Evolutionary conservation across 208 protist genomes (phyloP).

Genomic region (Naegleria fowleri): DNA sequence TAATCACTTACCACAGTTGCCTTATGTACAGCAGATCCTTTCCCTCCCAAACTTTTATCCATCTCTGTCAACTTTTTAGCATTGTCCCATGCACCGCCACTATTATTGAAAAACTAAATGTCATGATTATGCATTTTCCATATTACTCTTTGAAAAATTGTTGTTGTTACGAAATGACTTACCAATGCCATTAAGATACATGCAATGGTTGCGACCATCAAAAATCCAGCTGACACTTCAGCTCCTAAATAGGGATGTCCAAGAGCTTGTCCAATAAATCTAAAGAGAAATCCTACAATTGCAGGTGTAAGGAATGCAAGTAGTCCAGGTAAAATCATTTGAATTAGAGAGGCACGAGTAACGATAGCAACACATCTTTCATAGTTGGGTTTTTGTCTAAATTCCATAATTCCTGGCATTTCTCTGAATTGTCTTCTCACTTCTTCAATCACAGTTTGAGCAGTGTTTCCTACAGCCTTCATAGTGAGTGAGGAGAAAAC

Average conservation of each 20-base stretch:
- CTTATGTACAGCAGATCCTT: conserved; percentile 21
- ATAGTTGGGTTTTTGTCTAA: conserved; percentile 52
- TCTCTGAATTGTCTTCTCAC: conserved; percentile 63
- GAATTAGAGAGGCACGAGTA: conserved; percentile 52
- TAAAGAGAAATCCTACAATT: conserved; percentile 34
- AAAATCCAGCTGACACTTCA: conserved; percentile 32
- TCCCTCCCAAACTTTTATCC: background rate
- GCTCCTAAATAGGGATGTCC: conserved; percentile 28
- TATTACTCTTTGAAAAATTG: no score
- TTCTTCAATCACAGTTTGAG: conserved; percentile 56
- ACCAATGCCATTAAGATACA: conserved; percentile 29
- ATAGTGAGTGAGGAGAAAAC: conserved; percentile 68
- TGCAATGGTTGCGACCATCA: conserved; percentile 37
- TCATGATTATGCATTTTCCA: no score
- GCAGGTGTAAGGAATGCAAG: conserved; percentile 34
- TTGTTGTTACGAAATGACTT: background rate
- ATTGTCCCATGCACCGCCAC: conserved; percentile 33
- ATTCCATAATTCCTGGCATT: background rate
- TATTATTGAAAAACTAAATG: conserved; percentile 31
- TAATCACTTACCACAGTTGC: no score
- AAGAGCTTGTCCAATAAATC: background rate
- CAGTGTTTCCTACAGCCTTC: conserved; percentile 54
- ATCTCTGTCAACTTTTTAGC: conserved; percentile 32
- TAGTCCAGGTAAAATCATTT: conserved; percentile 65
- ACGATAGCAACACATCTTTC: conserved; percentile 58